Evolutionary conservation across 1,284 basidiomycete genomes (phyloP).

Genomic region (Malassezia furfur): DNA sequence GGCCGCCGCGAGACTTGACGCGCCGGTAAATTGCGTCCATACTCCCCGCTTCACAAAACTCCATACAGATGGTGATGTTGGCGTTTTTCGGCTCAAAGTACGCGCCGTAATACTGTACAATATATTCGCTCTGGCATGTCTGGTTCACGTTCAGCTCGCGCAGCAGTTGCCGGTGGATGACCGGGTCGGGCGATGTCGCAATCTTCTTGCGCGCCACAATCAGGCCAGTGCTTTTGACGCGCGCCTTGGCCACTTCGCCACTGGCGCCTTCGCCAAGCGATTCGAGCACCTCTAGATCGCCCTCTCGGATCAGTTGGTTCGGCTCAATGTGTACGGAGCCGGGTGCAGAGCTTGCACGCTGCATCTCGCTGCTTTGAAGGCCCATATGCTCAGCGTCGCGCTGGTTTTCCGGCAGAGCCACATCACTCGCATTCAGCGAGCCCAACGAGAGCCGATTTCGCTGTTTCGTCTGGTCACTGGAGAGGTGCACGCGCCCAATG

Average conservation of each 20-base stretch:
- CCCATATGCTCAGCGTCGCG: background rate
- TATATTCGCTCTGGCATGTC: conserved; percentile 72
- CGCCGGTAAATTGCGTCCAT: conserved; percentile 77
- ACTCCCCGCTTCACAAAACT: conserved; percentile 71
- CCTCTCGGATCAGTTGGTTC: conserved; percentile 21
- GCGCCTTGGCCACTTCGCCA: conserved; percentile 85
- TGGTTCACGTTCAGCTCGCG: conserved; percentile 86
- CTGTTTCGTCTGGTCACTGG: background rate
- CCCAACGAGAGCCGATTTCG: background rate
- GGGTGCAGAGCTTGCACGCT: background rate
- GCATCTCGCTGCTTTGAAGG: background rate
- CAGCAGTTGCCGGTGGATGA: conserved; percentile 72
- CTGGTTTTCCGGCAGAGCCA: background rate
- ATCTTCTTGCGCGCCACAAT: conserved; percentile 95
- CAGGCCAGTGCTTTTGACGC: conserved; percentile 62
- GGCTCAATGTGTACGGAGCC: background rate
- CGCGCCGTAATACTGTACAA: conserved; percentile 85
- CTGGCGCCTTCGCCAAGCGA: conserved; percentile 89
- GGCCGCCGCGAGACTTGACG: conserved; percentile 65
- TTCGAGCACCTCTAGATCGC: conserved; percentile 62
- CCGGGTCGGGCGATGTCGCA: conserved; percentile 81
- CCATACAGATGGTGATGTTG: conserved; percentile 93
- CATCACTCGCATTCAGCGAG: background rate
- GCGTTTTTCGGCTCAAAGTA: conserved; percentile 85
- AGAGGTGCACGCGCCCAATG: background rate